Base-by-base conservation (phyloP, 2,329 filamentous ascomycete species). In the Stagonosporopsis tanaceti region DNA sequence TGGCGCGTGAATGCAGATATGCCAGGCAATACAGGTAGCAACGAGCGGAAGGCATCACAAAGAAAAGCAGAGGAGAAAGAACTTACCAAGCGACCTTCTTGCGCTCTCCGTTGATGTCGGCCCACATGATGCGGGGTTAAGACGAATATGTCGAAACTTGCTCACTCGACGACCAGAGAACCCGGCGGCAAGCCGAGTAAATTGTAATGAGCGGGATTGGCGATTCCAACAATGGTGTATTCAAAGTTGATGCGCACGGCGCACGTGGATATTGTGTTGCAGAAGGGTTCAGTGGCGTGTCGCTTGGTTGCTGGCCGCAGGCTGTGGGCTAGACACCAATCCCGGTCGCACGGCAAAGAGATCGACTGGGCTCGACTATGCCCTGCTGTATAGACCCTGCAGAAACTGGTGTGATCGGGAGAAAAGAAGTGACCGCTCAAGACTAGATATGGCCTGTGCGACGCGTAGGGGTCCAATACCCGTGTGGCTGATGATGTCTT, bases 61-160 rank as follows among this genome's bases (percentile, higher is more conserved):
- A 42, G 14, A 11, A 32, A 35, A 41, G 25, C 5, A 24, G 38
- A 44, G 17, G 27, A 9, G 44, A 28, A 37, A 41, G 30, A 27
- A 71, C 87, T 69, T 84, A 91, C 88, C 88, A 91, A 72, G 88
- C 88, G 83, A 91, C 89, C 80, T 91, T 91, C 75, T 87, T 89
- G 78, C 89, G 89, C 75, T 87, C 81, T 61, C 88, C 88, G 69
- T 90, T 85, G 65, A 91, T 87, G 46, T 73, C 69, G 53, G 76
- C 70, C 72, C 88, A 81, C 88, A 90, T 90, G 59, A 57, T 68
- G 65, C 62, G 59, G 53, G 72, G 80, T 64, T 62, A 53, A 47
- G 53, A 46, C 63, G 47, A 61, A 52, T 59, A 57, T 38, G 58
- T 52, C 61, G 48, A 68, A 73, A 72, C 60, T 57, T 75, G 72